phyloP scores from a whole-genome alignment of 2,329 filamentous ascomycete species.

The Daldinia sp. region DNA sequence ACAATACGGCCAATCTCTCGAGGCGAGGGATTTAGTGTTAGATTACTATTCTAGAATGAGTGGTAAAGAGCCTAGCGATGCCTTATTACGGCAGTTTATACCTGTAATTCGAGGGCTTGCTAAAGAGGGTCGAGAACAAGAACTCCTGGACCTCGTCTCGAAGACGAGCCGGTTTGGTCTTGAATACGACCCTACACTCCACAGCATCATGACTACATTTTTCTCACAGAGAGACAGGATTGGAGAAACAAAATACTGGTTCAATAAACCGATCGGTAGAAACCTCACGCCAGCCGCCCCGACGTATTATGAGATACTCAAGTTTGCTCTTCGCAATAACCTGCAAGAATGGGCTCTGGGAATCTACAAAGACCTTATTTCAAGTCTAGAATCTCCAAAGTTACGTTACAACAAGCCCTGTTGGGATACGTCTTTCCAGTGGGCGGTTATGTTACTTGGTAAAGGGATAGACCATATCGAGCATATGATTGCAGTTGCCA shows the following conservation, averaged over 20 bases:
- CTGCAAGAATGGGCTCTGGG: conserved; percentile 72
- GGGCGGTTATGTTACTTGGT: conserved; percentile 76
- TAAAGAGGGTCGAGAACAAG: conserved; percentile 67
- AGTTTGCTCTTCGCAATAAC: conserved; percentile 70
- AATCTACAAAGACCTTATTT: conserved; percentile 67
- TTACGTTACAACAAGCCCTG: conserved; percentile 63
- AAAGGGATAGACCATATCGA: conserved; percentile 78
- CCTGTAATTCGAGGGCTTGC: conserved; percentile 71
- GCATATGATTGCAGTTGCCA: conserved; percentile 78
- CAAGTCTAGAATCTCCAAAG: conserved; percentile 49
- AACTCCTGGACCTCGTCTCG: conserved; percentile 67
- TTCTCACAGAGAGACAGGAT: conserved; percentile 70
- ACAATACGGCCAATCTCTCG: conserved; percentile 49
- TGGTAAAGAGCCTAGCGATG: conserved; percentile 35
- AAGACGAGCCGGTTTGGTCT: conserved; percentile 63
- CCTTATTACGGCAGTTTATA: conserved; percentile 55
- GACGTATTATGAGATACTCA: conserved; percentile 68
- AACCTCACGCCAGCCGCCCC: conserved; percentile 56
- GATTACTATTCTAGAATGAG: conserved; percentile 33
- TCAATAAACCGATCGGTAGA: conserved; percentile 64
- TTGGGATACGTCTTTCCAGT: conserved; percentile 81
- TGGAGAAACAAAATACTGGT: conserved; percentile 75
- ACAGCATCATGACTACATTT: conserved; percentile 70
- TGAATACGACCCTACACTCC: conserved; percentile 59
- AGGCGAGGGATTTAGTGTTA: conserved; percentile 48